Base-by-base conservation (phyloP, 2,329 filamentous ascomycete genomes). In the Emergomyces pasteurianus region DNA sequence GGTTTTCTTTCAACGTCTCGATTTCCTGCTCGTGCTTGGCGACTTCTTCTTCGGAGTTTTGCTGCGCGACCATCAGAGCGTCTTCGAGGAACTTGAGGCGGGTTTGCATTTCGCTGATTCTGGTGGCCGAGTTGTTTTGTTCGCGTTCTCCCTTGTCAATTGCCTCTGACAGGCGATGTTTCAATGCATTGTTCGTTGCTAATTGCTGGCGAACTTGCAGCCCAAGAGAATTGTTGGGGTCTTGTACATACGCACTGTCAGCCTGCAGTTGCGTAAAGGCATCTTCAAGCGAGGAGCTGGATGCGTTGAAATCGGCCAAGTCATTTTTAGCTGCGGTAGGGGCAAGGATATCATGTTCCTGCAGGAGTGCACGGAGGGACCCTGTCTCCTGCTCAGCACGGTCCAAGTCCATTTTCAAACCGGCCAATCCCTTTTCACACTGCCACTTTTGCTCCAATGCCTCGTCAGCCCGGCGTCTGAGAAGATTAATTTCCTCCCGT, bases 401-500 rank as follows among this genome's bases (percentile, higher is more conserved):
- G 74, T 97, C 94, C 49, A 99, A 83, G 70, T 97, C 92, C 88
- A 96, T 96, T 77, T 96, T 95, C 61, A 97, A 78, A 60, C 92
- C 90, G 58, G 85, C 83, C 1, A 97, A 79, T 21, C 90, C 90
- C 75, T 95, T 95, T 75, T 96, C 92, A 63, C 92, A 92, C 71
- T 95, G 88, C 87, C 90, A 97, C 75, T 97, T 97, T 69, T 95
- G 89, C 70, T 96, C 90, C 16, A 97, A 82, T 18, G 92, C 92
- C 65, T 97, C 92, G 68, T 99, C 92, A 36, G 92, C 92, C 59
- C 94, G 86, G 63, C 87, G 87, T 50, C 94, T 86, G 61, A 99
- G 81, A 18, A 87, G 83, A 58, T 88, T 89, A 64, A 99, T 88
- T 72, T 99, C 94, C 28, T 87, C 85, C 62, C 91, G 86, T 50